Conservation (phyloP, 2,329 filamentous ascomycete species). For the Zopfia rhizophila region DNA sequence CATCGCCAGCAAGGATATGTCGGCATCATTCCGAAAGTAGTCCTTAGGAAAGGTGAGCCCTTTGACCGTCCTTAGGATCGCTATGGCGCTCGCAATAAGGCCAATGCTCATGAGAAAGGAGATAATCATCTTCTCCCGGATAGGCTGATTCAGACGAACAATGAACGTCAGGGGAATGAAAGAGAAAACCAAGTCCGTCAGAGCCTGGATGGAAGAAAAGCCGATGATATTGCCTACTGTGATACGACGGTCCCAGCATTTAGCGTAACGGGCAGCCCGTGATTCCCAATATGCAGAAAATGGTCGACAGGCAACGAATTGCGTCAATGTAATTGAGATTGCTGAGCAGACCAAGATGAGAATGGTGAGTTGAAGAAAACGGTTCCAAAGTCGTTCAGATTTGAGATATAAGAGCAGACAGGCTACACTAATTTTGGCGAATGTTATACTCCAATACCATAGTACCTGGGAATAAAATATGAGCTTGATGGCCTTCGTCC, state of each 20-base stretch:
- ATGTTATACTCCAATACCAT: constrained; percentile 2
- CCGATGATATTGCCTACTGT: background rate
- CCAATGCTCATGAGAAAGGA: constrained; percentile 11
- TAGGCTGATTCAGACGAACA: background rate
- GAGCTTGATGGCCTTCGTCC: too few species aligned
- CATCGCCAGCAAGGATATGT: constrained; percentile 2
- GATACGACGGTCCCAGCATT: background rate
- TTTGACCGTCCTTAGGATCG: constrained; percentile 3
- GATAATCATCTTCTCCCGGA: constrained; percentile 2
- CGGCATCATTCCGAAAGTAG: background rate
- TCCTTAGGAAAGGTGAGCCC: background rate
- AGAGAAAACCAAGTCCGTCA: constrained; percentile 1
- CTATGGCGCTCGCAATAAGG: constrained; percentile 4
- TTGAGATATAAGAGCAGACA: background rate
- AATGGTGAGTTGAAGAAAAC: too few species aligned
- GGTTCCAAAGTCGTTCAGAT: too few species aligned
- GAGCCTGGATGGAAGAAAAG: constrained; percentile 1
- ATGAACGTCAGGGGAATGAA: constrained; percentile 8
- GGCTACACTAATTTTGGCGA: constrained; percentile 5
- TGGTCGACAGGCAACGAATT: too few species aligned
- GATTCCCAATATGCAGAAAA: too few species aligned
- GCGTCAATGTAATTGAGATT: too few species aligned
- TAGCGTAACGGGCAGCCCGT: background rate
- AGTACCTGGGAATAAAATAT: constrained; percentile 6
- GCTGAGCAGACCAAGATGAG: too few species aligned